These are phyloP conservation scores for Trypanosoma avium DNA, from an alignment of 208 protist genomes.

Conservation along the genomic window DNA sequence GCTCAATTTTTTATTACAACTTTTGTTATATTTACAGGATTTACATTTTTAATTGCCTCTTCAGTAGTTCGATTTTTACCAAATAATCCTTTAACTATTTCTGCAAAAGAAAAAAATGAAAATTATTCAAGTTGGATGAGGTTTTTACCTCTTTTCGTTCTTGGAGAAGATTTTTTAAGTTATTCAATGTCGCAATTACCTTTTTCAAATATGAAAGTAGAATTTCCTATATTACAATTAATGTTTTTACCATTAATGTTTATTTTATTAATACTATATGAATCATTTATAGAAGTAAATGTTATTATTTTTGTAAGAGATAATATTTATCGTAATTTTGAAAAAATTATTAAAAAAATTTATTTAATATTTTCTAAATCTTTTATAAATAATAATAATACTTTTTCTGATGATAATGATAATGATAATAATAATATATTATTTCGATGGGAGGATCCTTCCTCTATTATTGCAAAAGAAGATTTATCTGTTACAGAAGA, in stretches of 20 bases:
- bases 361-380: not conserved
- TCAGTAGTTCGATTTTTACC: constrained; percentile 16
- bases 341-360: not conserved
- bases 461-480: constrained; percentile 6
- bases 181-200: not conserved
- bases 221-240: not conserved
- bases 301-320: constrained; percentile 3
- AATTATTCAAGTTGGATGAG: constrained; percentile 13
- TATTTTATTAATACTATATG: not conserved
- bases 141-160: constrained; percentile 19
- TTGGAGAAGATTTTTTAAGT: constrained; percentile 16
- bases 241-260: not conserved
- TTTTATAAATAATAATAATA: not conserved
- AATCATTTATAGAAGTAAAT: constrained; percentile 4
- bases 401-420: not conserved
- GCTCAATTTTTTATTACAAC: constrained; percentile 24
- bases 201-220: not conserved
- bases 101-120: constrained; percentile 12
- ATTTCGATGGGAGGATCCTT: constrained; percentile 20
- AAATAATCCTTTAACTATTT: constrained; percentile 3
- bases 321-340: not conserved
- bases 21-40: constrained; percentile 21
- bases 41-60: constrained; percentile 20
- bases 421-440: not conserved
- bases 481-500: constrained; percentile 12